These are phyloP conservation scores for Trichoderma breve DNA, from an alignment of 2,329 filamentous ascomycete genomes.

Conservation along the genomic window DNA sequence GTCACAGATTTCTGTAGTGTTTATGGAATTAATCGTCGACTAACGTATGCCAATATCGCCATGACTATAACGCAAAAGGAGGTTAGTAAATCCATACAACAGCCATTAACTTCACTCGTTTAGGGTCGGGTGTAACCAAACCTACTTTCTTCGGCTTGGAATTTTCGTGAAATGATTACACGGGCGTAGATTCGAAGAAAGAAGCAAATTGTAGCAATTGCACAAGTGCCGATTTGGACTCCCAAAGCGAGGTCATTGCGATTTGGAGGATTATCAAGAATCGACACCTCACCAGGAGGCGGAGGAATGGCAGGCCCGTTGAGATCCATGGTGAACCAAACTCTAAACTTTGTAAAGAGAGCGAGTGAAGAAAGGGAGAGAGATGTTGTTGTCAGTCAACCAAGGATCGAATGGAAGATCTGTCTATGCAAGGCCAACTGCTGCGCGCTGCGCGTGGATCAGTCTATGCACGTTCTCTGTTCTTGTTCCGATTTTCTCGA, in stretches of 20 bases:
- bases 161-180: not conserved
- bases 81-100: not conserved
- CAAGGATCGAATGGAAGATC: not conserved
- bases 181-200: not conserved
- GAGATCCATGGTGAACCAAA: not conserved
- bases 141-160: not conserved
- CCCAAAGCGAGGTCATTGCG: not conserved
- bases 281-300: constrained; percentile 3
- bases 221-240: not conserved
- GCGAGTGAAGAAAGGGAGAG: not conserved
- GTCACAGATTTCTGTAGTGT: not conserved
- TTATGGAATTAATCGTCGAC: not conserved
- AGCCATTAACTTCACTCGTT: not conserved
- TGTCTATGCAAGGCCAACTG: not conserved
- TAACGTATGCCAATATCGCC: not conserved
- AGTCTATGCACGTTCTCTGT: not conserved
- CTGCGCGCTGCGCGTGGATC: not conserved
- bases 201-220: not conserved
- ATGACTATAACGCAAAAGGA: not conserved
- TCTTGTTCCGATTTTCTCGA: not conserved
- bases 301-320: not conserved
- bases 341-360: not conserved
- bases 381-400: not conserved
- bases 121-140: not conserved
- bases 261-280: not conserved